Evolutionary conservation across 2,329 filamentous ascomycete genomes (phyloP).

Genomic region (Shiraia sp.): DNA sequence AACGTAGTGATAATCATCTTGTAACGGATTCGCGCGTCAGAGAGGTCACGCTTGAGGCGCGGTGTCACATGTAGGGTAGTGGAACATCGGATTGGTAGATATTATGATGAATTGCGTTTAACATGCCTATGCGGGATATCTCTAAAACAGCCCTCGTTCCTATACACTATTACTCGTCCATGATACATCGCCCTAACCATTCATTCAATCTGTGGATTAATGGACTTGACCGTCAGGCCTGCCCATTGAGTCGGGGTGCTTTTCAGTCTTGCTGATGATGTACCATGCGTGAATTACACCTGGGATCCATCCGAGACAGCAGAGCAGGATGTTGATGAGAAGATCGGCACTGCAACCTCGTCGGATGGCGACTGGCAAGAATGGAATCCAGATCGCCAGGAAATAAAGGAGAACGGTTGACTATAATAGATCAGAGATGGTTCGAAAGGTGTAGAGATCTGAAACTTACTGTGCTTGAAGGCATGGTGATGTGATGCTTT

Average conservation of each 20-base stretch:
- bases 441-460: background rate
- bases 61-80: too few relatives aligned
- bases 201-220: background rate
- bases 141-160: background rate
- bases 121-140: too few relatives aligned
- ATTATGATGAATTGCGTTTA: too few relatives aligned
- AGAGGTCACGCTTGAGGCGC: too few relatives aligned
- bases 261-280: conserved; percentile 25
- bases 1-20: background rate
- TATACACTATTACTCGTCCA: background rate
- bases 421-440: conserved; percentile 9
- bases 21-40: too few relatives aligned
- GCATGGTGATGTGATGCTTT: conserved; percentile 4
- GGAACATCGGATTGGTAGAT: too few relatives aligned
- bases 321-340: conserved; percentile 47
- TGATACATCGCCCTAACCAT: background rate
- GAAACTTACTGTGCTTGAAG: conserved; percentile 14
- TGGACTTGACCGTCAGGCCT: conserved; percentile 5
- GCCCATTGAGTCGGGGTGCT: conserved; percentile 7
- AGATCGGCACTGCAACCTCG: conserved; percentile 46
- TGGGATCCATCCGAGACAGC: conserved; percentile 41
- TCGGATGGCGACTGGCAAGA: conserved; percentile 47
- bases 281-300: conserved; percentile 36
- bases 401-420: conserved; percentile 35
- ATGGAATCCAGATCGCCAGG: conserved; percentile 42